Evolutionary conservation across 2,329 filamentous ascomycete genomes (phyloP), one percentile per base, ranked within the genome.

Genomic region (Penicillium glabrum): DNA sequence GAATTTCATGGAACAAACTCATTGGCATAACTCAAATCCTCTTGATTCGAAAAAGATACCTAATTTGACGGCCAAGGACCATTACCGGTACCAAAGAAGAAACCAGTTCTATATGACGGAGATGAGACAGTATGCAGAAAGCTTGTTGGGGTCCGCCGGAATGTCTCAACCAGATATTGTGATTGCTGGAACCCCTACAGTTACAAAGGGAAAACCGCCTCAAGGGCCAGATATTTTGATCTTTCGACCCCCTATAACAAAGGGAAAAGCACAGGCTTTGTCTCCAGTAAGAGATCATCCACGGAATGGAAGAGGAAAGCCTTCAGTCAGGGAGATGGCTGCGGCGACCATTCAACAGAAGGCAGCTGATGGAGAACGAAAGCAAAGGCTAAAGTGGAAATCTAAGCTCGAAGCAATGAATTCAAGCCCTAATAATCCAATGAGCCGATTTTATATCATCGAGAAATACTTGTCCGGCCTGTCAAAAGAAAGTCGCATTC

Each of bases 91-190:
- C 13, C 47, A 44, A n/a, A 59, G 43, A 46, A 75, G 62, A 73
- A 86, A 88, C 45, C 88, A 91, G 64, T 79, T 77, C 51, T 86
- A 85, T 66, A 88, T 89, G 83, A 81, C 82, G 1, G 86, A 89
- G 57, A 89, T 89, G 72, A 80, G 81, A 27, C 78, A 80, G 1
- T 92, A 91, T 68, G 86, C 89, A 1, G 86, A 86, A 13, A 90
- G 87, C 70, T 77, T 91, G 46, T 3, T 35, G 3, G 43, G 35
- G n/a, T 47, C 49, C 24, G n/a, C 44, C 6, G 37, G 29, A n/a
- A 44, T 46, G n/a, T 45, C 19, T 3, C 35, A 52, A 7, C 35
- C 45, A 11, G 58, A 60, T 11, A 48, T 49, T 16, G 55, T 60
- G 13, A 21, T 60, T 24, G 48, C 51, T 46, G 56, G 33, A 43